phyloP scores from a whole-genome alignment of 169 alveolate genomes.

The Babesia bovis region DNA sequence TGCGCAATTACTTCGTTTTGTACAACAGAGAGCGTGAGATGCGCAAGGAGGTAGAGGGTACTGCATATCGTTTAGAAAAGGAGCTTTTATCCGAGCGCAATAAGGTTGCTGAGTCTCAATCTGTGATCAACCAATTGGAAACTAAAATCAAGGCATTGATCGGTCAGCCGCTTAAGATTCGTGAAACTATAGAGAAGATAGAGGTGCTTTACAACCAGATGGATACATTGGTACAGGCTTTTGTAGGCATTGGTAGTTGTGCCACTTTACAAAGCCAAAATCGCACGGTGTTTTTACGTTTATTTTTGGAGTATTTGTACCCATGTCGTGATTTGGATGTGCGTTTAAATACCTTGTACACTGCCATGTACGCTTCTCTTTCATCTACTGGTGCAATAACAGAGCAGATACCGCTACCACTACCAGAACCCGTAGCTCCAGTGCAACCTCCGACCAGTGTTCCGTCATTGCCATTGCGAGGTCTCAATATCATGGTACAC shows the following conservation, averaged over 20 bases:
- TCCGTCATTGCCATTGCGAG: constrained; percentile 15
- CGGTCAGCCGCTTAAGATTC: constrained; percentile 78
- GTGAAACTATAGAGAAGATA: constrained; percentile 81
- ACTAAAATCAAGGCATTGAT: constrained; percentile 73
- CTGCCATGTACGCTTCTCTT: constrained; percentile 76
- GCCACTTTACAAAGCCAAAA: constrained; percentile 74
- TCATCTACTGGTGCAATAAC: constrained; percentile 30
- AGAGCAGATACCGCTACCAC: constrained; percentile 3
- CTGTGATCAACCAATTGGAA: constrained; percentile 71
- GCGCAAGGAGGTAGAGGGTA: constrained; percentile 74
- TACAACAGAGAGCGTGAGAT: constrained; percentile 78
- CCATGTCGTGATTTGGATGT: constrained; percentile 85
- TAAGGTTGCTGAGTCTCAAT: constrained; percentile 66
- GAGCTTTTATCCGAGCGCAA: constrained; percentile 70
- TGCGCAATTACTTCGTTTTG: constrained; percentile 78
- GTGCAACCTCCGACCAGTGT: neutral
- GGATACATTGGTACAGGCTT: constrained; percentile 84
- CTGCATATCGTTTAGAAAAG: constrained; percentile 77
- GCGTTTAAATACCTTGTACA: constrained; percentile 80
- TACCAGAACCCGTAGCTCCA: constrained; percentile 19
- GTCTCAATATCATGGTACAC: constrained; percentile 45
- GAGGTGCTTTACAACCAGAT: constrained; percentile 81
- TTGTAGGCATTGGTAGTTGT: constrained; percentile 85
- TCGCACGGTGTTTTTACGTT: constrained; percentile 69
- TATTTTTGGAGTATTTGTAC: constrained; percentile 79